Percentiles rank a stretch among this genome's conserved stretches.
Conservation (phyloP, 768 basidiomycete genomes). For the Mycena epipterygia region DNA sequence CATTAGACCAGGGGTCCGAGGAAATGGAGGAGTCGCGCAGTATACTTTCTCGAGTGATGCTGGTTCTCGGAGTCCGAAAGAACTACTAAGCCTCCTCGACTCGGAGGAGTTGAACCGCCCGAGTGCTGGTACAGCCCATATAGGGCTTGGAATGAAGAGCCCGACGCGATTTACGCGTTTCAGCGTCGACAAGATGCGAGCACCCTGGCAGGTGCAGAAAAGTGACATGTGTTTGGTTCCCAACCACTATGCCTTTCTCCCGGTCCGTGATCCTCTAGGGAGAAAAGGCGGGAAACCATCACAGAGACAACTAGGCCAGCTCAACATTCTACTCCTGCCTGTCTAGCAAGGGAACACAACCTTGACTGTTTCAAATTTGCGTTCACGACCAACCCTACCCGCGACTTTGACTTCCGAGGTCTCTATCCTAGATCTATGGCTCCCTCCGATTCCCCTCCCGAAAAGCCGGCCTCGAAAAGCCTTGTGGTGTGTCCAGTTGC, state of each 20-base stretch:
- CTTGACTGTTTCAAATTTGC: too few relatives aligned
- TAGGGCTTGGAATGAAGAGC: not conserved
- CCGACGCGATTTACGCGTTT: not conserved
- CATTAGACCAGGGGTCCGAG: not conserved
- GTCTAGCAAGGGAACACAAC: too few relatives aligned
- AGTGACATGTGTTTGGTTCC: too few relatives aligned
- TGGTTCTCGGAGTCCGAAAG: not conserved
- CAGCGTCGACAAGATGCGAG: too few relatives aligned
- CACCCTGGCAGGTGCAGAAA: too few relatives aligned
- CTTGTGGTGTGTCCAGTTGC: conserved; percentile 44
- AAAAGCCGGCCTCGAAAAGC: conserved; percentile 41
- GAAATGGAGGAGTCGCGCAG: not conserved
- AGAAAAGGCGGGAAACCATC: too few relatives aligned
- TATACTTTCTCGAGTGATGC: not conserved
- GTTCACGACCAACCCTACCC: too few relatives aligned
- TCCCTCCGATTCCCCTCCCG: conserved; percentile 21
- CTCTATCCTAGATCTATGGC: conserved; percentile 7
- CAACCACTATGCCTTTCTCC: too few relatives aligned
- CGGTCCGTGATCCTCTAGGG: too few relatives aligned
- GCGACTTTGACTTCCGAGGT: too few relatives aligned
- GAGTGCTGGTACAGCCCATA: not conserved
- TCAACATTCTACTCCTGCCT: too few relatives aligned
- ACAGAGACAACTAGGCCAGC: too few relatives aligned
- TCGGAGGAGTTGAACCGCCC: not conserved
- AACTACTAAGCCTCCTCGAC: not conserved